phyloP scores from a whole-genome alignment of 2,329 filamentous ascomycete genomes.

The Coniochaeta ligniaria region DNA sequence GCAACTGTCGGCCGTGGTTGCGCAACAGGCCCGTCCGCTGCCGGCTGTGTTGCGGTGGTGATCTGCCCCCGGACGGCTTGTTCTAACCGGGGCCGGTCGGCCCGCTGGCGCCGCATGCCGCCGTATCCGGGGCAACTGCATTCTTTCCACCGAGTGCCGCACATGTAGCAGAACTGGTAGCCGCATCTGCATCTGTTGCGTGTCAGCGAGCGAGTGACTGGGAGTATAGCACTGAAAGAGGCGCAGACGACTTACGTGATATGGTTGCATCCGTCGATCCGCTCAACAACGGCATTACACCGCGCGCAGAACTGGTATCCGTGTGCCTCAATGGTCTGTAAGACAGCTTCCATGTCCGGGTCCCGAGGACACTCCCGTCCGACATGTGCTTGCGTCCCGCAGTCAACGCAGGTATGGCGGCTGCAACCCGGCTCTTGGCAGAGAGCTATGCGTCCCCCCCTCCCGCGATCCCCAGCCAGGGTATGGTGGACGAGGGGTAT shows the following conservation, averaged over 20 bases:
- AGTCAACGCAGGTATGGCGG: background rate
- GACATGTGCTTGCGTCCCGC: background rate
- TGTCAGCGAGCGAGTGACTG: background rate
- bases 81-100: background rate
- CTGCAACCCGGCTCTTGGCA: background rate
- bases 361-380: background rate
- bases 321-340: background rate
- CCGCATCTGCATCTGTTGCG: background rate
- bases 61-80: background rate
- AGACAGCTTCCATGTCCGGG: background rate
- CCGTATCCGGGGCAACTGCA: background rate
- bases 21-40: too few species aligned
- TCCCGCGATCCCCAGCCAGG: background rate
- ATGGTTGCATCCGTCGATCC: background rate
- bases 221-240: background rate
- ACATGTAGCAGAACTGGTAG: background rate
- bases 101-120: background rate
- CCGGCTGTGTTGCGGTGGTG: too few species aligned
- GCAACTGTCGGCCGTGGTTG: background rate
- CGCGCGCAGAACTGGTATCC: background rate
- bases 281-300: background rate
- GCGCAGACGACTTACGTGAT: background rate
- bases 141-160: background rate
- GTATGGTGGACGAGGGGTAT: background rate
- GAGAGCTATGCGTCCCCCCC: background rate